Conservation (phyloP, 805 yeast genomes). For the Yarrowia keelungensis region DNA sequence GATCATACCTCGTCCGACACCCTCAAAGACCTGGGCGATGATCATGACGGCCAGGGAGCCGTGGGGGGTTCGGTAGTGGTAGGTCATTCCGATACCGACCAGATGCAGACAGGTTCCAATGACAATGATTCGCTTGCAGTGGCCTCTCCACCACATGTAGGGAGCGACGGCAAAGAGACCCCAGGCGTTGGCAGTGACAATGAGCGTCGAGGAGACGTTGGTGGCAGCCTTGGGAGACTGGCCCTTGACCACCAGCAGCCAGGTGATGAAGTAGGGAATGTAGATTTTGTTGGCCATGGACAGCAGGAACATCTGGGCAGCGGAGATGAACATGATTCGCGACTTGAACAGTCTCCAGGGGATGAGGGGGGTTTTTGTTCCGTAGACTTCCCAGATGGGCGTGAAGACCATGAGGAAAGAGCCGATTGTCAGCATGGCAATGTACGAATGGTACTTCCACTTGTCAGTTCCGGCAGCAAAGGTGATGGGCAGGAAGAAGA, state of each 20-base stretch:
- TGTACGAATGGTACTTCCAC: conserved; percentile 36
- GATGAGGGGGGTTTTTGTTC: conserved; percentile 20
- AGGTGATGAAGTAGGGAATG: conserved; percentile 34
- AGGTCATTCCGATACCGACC: conserved; percentile 28
- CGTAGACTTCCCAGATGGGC: conserved; percentile 33
- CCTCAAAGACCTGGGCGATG: conserved; percentile 36
- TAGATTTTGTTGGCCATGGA: conserved; percentile 34
- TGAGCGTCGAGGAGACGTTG: conserved; percentile 31
- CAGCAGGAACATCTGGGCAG: conserved; percentile 35
- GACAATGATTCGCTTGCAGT: conserved; percentile 29
- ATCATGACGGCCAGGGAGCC: conserved; percentile 32
- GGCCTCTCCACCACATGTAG: conserved; percentile 38
- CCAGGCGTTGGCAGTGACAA: conserved; percentile 34
- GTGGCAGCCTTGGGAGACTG: conserved; percentile 34
- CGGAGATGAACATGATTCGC: conserved; percentile 30
- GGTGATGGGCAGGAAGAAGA: conserved; percentile 32
- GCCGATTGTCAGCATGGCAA: conserved; percentile 24
- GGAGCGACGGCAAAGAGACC: conserved; percentile 35
- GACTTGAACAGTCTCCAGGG: conserved; percentile 31
- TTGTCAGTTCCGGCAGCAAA: conserved; percentile 32
- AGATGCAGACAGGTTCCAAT: conserved; percentile 34
- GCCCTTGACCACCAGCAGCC: conserved; percentile 33
- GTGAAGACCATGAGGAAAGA: conserved; percentile 32
- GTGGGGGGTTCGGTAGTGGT: conserved; percentile 28
- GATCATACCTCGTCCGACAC: conserved; percentile 36